Evolutionary conservation across 768 basidiomycete species (phyloP).

Genomic region (Sarcomyxa edulis): DNA sequence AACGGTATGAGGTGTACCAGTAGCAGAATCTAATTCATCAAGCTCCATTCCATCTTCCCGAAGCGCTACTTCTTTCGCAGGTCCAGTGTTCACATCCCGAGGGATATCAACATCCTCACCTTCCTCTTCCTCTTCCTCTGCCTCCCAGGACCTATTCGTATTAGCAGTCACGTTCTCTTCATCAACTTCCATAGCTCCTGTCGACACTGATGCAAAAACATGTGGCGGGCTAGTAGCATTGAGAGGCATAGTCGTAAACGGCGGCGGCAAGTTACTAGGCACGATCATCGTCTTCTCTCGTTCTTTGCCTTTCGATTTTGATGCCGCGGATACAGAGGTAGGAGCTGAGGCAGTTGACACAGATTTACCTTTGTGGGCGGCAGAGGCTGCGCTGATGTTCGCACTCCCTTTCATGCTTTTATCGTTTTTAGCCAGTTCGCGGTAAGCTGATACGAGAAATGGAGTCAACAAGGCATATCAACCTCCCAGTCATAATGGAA

Average conservation of each 20-base stretch:
- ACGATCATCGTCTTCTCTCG: slow-evolving; percentile 32
- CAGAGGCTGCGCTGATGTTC: slow-evolving; percentile 15
- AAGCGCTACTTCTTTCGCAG: slow-evolving; percentile 39
- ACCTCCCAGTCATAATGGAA: background rate
- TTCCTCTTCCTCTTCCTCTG: slow-evolving; percentile 33
- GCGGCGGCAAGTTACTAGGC: slow-evolving; percentile 19
- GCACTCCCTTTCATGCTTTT: slow-evolving; percentile 41
- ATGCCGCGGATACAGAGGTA: slow-evolving; percentile 17
- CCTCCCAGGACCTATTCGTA: slow-evolving; percentile 29
- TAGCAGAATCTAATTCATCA: slow-evolving; percentile 25
- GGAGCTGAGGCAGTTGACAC: background rate
- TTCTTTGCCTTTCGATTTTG: slow-evolving; percentile 26
- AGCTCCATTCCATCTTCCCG: slow-evolving; percentile 29
- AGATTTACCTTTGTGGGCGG: slow-evolving; percentile 3
- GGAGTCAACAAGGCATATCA: background rate
- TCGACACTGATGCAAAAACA: no score
- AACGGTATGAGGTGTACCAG: no score
- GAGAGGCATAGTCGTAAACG: slow-evolving; percentile 26
- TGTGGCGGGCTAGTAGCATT: slow-evolving; percentile 12
- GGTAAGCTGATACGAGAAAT: slow-evolving; percentile 46
- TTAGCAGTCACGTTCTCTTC: slow-evolving; percentile 27
- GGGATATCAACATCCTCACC: slow-evolving; percentile 35
- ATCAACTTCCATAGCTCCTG: slow-evolving; percentile 29
- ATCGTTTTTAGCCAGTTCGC: slow-evolving; percentile 58
- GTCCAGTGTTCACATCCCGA: slow-evolving; percentile 34